Conservation (phyloP, 2,329 filamentous ascomycete genomes). For the Ophiostoma ips region DNA sequence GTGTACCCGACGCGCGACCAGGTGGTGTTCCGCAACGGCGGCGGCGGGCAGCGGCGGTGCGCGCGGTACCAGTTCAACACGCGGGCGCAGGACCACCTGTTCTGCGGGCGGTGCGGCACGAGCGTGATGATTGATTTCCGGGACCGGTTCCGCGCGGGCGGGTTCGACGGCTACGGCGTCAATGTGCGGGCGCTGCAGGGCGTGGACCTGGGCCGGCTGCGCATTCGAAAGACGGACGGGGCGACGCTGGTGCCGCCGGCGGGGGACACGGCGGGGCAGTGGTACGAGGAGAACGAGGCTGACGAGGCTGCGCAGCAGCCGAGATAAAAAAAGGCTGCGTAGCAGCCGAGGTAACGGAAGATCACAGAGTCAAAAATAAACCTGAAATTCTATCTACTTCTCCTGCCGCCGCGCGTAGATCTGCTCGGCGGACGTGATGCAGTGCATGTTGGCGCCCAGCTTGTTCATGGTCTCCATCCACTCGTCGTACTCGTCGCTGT, state of each 20-base stretch:
- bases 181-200: constrained; percentile 24
- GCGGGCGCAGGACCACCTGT: constrained; percentile 33
- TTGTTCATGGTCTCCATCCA: constrained; percentile 96
- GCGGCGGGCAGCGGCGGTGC: constrained; percentile 25
- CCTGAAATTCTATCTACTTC: background rate
- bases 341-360: no score
- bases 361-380: no score
- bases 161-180: constrained; percentile 26
- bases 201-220: constrained; percentile 26
- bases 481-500: constrained; percentile 81
- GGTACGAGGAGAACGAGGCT: constrained; percentile 14
- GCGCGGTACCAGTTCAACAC: constrained; percentile 32
- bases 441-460: constrained; percentile 75
- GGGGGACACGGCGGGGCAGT: constrained; percentile 25
- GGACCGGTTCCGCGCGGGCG: constrained; percentile 14
- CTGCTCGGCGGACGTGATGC: constrained; percentile 72
- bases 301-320: constrained; percentile 4
- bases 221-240: constrained; percentile 25
- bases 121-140: constrained; percentile 34
- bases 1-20: constrained; percentile 28
- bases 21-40: constrained; percentile 23
- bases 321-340: no score
- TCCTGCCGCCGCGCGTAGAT: constrained; percentile 29
- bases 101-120: constrained; percentile 32
- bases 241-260: constrained; percentile 20